Percentiles rank a stretch among this genome's conserved stretches.
These are phyloP conservation scores for Lepidopterella palustris DNA, from an alignment of 495 filamentous ascomycete species.

Conservation along the genomic window DNA sequence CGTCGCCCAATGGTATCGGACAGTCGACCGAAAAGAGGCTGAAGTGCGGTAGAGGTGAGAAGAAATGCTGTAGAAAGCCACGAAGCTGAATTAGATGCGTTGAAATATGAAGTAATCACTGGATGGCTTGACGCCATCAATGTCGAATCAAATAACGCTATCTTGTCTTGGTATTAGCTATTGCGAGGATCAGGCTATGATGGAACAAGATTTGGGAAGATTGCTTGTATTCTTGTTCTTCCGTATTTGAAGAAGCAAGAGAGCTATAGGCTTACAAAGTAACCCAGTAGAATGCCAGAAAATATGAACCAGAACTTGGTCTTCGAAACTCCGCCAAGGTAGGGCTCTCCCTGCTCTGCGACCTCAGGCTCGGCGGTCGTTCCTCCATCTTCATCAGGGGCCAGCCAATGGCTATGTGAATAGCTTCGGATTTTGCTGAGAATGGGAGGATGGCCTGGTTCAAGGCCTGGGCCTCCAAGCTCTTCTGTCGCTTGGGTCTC, in stretches of 20 bases:
- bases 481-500: not conserved
- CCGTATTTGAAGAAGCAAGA: not conserved
- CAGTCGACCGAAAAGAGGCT: slow-evolving; percentile 64
- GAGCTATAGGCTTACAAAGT: slow-evolving; percentile 32
- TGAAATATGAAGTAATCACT: slow-evolving; percentile 73
- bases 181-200: too few species aligned
- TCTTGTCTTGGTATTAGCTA: slow-evolving; percentile 19
- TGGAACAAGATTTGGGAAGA: too few species aligned
- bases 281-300: slow-evolving; percentile 42
- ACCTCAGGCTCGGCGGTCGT: slow-evolving; percentile 3
- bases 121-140: slow-evolving; percentile 79
- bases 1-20: slow-evolving; percentile 71
- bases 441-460: not conserved
- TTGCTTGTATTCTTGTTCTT: too few species aligned
- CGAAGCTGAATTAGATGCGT: slow-evolving; percentile 65
- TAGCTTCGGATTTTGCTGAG: slow-evolving; percentile 11
- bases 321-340: slow-evolving; percentile 20
- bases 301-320: slow-evolving; percentile 50
- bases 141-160: slow-evolving; percentile 65
- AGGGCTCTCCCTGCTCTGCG: not conserved
- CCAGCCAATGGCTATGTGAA: slow-evolving; percentile 24
- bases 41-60: slow-evolving; percentile 67
- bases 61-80: slow-evolving; percentile 78
- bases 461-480: slow-evolving; percentile 2
- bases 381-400: slow-evolving; percentile 19